Base-by-base conservation (phyloP, 2,329 filamentous ascomycete species). In the Aureobasidium leucospermi region DNA sequence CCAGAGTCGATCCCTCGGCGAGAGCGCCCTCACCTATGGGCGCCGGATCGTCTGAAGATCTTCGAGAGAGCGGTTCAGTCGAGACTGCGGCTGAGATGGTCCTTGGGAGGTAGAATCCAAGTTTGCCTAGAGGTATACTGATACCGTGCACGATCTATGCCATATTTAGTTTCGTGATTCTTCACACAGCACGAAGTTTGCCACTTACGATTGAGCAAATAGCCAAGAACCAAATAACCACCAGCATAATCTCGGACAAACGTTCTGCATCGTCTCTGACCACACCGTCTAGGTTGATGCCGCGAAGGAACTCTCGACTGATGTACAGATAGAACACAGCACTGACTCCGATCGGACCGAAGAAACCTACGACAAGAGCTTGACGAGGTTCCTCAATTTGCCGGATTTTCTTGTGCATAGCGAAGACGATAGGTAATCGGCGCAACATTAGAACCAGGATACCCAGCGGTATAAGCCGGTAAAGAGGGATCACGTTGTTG, bases 291-390 rank as follows among this genome's bases (percentile, higher is more conserved):
- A 84, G 81, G 0, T 79, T 82, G 59, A 85, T 72, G 3, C 75
- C 68, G 6, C 71, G 69, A 2, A 96, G 77, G 62, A 92, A 96
- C 28, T 96, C 89, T 1, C 89, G 72, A 42, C 83, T 86, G 62
- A 96, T 78, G 68, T 91, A 95, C 6, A 96, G 79, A 69, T 96
- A 96, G 70, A 96, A 96, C 19, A 96, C 82, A 1, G 90, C 92
- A 15, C 89, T 90, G 1, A 96, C 91, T 2, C 93, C 91, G 59
- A 96, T 92, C 0, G 92, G 92, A 0, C 92, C 92, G 64, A 96
- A 96, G 76, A 96, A 96, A 0, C 92, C 92, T 7, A 94, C 89
- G 67, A 96, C 96, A 0, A 89, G 74, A 1, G 90, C 90, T 65
- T 96, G 90, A 4, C 83, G 81, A 32, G 81, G 72, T 42, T 87